Evolutionary conservation across 2,329 filamentous ascomycete genomes (phyloP), one percentile per base, ranked within the genome.

Genomic region (Ascochyta lentis): DNA sequence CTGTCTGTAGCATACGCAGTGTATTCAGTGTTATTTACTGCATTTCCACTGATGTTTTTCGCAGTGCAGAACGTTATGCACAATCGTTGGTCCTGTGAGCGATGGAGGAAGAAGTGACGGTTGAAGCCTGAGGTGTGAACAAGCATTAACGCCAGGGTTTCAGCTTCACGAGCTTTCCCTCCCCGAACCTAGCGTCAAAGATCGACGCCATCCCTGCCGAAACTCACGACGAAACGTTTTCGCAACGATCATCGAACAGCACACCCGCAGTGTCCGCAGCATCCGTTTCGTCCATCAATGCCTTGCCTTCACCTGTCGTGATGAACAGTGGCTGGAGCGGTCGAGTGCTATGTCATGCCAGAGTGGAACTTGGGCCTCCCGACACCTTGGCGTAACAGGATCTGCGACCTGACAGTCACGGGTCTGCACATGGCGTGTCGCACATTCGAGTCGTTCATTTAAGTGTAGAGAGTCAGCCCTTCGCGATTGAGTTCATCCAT

Each of bases 221-320:
- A 55, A 50, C 52, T 10, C 37, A 19, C 49, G 54, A 39, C 56
- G 59, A 63, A 62, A 62, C 59, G 38, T 31, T 47, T 43, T 56
- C 55, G 52, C 63, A 59, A 66, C 64, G 47, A 56, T 57, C 38
- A 42, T 65, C 59, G 51, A 66, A 66, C 62, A 64, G 29, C 41
- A 37, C 41, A 42, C 62, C 63, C 60, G 31, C 53, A 43, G 12
- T 22, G 42, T 54, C 45, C 50, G 52, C 55, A 50, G 31, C 50
- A 51, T 40, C 33, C 23, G 24, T 27, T 33, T 16, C 6, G 12
- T 15, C 31, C 9, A 15, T 29, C 2, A n/a, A 46, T 40, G 29
- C 53, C 40, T 33, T 8, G 26, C 23, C 16, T 19, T 26, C 6
- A 23, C 6, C 16, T 26, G 16, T 33, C 41, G 44, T 16, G 6